Evolutionary conservation across 805 yeast species (phyloP), one percentile per base, ranked within the genome.

Genomic region (Saccharomyces mikatae): DNA sequence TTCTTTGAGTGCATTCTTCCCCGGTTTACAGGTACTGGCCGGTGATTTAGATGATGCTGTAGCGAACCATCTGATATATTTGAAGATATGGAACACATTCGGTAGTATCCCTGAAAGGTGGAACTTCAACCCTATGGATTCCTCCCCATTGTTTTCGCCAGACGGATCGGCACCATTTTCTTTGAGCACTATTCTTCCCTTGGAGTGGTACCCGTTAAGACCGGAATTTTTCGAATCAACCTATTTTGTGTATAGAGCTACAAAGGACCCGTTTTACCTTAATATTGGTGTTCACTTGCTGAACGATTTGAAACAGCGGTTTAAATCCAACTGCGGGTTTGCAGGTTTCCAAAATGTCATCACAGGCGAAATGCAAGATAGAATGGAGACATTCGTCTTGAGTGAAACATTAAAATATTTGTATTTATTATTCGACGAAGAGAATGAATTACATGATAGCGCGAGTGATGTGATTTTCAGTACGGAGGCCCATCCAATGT

Each of bases 201-300:
- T 89, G 32, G 95, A 88, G 65, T 91, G 97, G 97, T 91, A 89
- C 63, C 96, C 97, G 2, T 73, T 91, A 47, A 74, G 98, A 53
- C 98, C 98, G 0, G 98, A 91, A 66, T 89, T 90, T 60, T 78
- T 89, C 47, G 98, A 91, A 66, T 87, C 96, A 0, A 89, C 95
- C 0, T 91, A 89, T 68, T 84, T 85, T 64, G 71, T 91, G 14
- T 90, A 86, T 64, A 74, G 86, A 46, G 96, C 96, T 1, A 91
- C 97, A 0, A 77, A 74, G 54, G 98, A 91, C 66, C 96, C 96
- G 2, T 76, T 89, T 63, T 90, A 84, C 67, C 71, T 91, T 21
- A 81, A 83, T 52, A 80, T 89, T 30, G 97, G 97, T 1, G 81
- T 80, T 56, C 75, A 82, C 28, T 73, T 88, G 6, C 66, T 91